Conservation (phyloP, 202 grass and related monocot genomes). For the Cymbopogon flexuosus region DNA sequence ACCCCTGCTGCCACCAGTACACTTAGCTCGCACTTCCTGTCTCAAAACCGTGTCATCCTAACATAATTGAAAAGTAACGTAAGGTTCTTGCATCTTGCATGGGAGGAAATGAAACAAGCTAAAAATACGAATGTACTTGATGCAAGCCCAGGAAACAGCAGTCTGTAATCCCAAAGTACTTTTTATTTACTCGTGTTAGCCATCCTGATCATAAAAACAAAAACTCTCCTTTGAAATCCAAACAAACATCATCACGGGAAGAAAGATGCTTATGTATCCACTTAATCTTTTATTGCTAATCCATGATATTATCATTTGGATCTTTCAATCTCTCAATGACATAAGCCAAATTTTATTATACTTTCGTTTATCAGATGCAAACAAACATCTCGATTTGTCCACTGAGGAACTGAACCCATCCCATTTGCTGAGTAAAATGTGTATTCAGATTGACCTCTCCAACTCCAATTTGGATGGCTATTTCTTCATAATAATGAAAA, state of each 20-base stretch:
- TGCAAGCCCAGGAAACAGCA: background rate
- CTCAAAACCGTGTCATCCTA: conserved; percentile 12
- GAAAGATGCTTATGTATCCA: conserved; percentile 8
- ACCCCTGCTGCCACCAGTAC: background rate
- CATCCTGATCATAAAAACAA: conserved; percentile 1
- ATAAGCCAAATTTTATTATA: background rate
- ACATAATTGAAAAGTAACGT: background rate
- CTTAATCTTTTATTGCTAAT: background rate
- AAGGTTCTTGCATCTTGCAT: background rate
- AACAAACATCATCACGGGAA: background rate
- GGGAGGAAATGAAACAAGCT: background rate
- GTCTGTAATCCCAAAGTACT: background rate
- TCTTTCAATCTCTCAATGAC: background rate
- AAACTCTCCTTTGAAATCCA: background rate
- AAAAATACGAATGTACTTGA: conserved; percentile 13
- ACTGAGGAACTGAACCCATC: background rate
- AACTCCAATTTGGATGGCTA: background rate
- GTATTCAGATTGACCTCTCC: background rate
- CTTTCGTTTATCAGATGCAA: background rate
- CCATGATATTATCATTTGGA: background rate
- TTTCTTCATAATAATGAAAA: background rate
- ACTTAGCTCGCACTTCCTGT: background rate
- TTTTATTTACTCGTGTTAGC: background rate
- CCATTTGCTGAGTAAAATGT: background rate
- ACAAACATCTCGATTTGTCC: background rate